Percentiles rank a stretch among this genome's conserved stretches.
These are phyloP conservation scores for Globisporangium heterothallicum DNA, from an alignment of 352 stramenopile species.

Conservation along the genomic window DNA sequence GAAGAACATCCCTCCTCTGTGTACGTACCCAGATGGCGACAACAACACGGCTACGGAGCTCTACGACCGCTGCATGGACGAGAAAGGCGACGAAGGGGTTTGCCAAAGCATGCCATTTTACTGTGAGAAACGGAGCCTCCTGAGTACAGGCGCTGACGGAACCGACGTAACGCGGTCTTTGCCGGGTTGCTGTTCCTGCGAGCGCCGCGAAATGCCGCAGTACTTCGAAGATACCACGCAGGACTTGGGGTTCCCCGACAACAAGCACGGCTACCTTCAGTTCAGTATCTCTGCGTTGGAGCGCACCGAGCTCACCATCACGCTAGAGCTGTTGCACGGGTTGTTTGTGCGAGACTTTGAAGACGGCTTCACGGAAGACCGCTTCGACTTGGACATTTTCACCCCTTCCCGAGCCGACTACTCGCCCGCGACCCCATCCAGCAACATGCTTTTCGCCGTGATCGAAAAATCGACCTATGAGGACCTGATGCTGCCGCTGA, in stretches of 20 bases:
- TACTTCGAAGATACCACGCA: conserved; percentile 74
- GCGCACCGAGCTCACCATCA: conserved; percentile 83
- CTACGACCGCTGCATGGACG: conserved; percentile 42
- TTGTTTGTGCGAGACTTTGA: conserved; percentile 92
- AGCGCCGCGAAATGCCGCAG: conserved; percentile 80
- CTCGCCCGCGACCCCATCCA: conserved; percentile 42
- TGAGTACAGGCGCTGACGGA: conserved; percentile 19
- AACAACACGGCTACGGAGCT: conserved; percentile 32
- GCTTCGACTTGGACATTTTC: conserved; percentile 87
- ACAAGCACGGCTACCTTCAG: conserved; percentile 94
- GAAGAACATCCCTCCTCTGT: conserved; percentile 33
- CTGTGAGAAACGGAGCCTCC: conserved; percentile 33
- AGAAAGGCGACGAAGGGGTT: conserved; percentile 26
- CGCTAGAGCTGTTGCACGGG: conserved; percentile 92
- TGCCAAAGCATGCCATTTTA: conserved; percentile 68
- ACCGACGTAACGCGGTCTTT: conserved; percentile 15
- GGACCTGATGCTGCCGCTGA: conserved; percentile 89
- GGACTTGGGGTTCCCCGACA: conserved; percentile 88
- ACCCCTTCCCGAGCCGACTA: conserved; percentile 80
- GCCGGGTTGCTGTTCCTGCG: conserved; percentile 86
- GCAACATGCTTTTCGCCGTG: conserved; percentile 76
- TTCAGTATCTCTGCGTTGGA: conserved; percentile 84
- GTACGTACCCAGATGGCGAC: conserved; percentile 60
- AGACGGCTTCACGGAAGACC: conserved; percentile 61
- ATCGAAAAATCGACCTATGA: conserved; percentile 76